phyloP scores from a whole-genome alignment of 768 basidiomycete species.

The Cyclocybe cylindracea region DNA sequence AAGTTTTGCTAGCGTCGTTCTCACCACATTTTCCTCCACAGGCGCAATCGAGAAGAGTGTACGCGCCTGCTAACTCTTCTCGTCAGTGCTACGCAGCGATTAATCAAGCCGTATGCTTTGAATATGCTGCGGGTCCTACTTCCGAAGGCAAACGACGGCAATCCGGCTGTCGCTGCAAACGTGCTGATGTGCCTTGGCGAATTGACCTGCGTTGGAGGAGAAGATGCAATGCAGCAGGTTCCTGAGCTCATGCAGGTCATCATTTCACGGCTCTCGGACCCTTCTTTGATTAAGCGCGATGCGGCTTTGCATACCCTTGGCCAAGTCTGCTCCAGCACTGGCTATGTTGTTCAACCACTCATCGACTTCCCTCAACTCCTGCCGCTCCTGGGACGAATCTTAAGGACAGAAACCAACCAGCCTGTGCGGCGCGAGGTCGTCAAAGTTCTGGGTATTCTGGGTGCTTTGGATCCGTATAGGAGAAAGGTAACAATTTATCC shows the following conservation, averaged over 20 bases:
- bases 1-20: neutral
- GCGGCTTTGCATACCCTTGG: constrained; percentile 94
- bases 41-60: constrained; percentile 89
- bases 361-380: constrained; percentile 90
- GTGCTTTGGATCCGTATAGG: constrained; percentile 93
- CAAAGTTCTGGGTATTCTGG: constrained; percentile 93
- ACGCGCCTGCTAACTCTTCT: constrained; percentile 87
- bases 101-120: constrained; percentile 94
- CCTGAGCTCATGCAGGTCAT: constrained; percentile 89
- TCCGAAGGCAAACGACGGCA: constrained; percentile 83
- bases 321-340: constrained; percentile 93
- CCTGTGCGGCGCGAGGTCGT: constrained; percentile 85
- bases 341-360: constrained; percentile 90
- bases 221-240: constrained; percentile 83
- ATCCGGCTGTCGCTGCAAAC: constrained; percentile 87
- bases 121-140: constrained; percentile 94
- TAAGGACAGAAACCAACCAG: constrained; percentile 76
- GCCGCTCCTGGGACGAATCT: constrained; percentile 79
- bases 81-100: constrained; percentile 86
- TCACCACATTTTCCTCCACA: constrained; percentile 26
- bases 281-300: constrained; percentile 85
- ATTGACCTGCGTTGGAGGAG: constrained; percentile 89
- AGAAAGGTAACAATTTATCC: constrained; percentile 65
- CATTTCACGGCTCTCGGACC: constrained; percentile 86
- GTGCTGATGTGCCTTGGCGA: constrained; percentile 95